Conservation (phyloP, 176 grass and related monocot genomes). For the Carex kokanica region DNA sequence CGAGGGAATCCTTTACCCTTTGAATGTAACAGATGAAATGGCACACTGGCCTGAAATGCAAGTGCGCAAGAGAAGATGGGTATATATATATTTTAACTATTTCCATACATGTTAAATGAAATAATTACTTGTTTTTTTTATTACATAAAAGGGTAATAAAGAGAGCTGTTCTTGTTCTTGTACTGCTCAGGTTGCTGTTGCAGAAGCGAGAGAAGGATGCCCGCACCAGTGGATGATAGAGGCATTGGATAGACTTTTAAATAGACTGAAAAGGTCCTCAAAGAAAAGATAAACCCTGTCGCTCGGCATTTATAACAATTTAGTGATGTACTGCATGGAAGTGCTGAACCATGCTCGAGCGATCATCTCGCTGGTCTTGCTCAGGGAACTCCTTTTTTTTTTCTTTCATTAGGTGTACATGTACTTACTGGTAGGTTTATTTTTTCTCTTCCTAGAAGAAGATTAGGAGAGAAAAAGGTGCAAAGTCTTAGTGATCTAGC, state of each 20-base stretch:
- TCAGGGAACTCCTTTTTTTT: neutral
- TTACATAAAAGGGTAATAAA: neutral
- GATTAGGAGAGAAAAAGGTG: neutral
- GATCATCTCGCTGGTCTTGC: neutral
- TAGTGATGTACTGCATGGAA: neutral
- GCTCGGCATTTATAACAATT: neutral
- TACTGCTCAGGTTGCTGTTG: conserved; percentile 33
- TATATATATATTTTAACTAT: neutral
- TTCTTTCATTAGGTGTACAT: conserved; percentile 7
- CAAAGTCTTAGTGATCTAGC: neutral
- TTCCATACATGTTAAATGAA: neutral
- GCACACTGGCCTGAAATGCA: conserved; percentile 50
- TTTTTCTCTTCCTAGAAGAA: neutral
- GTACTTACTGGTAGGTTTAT: conserved; percentile 8
- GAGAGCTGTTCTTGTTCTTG: neutral
- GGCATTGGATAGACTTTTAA: conserved; percentile 40
- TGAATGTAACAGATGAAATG: conserved; percentile 44
- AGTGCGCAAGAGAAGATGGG: conserved; percentile 41
- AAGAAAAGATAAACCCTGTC: neutral
- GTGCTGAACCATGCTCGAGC: neutral
- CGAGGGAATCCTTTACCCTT: conserved; percentile 43
- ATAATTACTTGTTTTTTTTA: neutral
- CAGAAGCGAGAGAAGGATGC: conserved; percentile 40
- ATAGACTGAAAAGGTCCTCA: conserved; percentile 17
- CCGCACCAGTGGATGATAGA: conserved; percentile 46